Evolutionary conservation across 495 filamentous ascomycete genomes (phyloP).

Genomic region (Podospora comata): DNA sequence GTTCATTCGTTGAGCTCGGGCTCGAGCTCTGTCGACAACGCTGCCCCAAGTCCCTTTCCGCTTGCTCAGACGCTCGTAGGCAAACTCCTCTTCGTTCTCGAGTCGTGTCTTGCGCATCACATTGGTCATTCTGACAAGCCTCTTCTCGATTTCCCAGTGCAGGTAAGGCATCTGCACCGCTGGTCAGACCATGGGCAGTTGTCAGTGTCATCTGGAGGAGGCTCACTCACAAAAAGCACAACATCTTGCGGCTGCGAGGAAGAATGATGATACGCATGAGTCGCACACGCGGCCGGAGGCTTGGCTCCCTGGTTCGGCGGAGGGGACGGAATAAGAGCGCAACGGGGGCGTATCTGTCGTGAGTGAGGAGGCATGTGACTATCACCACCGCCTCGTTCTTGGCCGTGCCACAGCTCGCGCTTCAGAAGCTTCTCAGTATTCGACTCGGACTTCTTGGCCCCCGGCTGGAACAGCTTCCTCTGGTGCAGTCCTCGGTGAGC

Average conservation of each 20-base stretch:
- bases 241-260: conserved; percentile 20
- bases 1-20: conserved; percentile 19
- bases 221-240: conserved; percentile 23
- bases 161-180: conserved; percentile 25
- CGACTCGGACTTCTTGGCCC: conserved; percentile 19
- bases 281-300: too few species aligned
- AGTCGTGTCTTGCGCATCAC: conserved; percentile 25
- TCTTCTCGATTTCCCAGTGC: conserved; percentile 32
- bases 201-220: neutral
- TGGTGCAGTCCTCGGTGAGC: conserved; percentile 15
- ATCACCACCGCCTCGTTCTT: conserved; percentile 26
- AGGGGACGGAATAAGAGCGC: conserved; percentile 25
- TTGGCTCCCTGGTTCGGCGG: conserved; percentile 2
- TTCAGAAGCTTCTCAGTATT: conserved; percentile 30
- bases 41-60: conserved; percentile 28
- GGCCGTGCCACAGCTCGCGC: conserved; percentile 30
- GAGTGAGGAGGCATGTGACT: conserved; percentile 27
- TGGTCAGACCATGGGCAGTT: neutral
- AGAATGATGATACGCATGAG: conserved; percentile 9
- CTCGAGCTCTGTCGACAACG: conserved; percentile 25
- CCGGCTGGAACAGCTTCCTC: conserved; percentile 20
- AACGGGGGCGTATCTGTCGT: conserved; percentile 28
- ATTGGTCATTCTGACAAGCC: conserved; percentile 29
- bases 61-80: conserved; percentile 24
- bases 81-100: conserved; percentile 19